phyloP scores from a whole-genome alignment of 192 early-diverging fungal genomes.

The Umbelopsis sp. region DNA sequence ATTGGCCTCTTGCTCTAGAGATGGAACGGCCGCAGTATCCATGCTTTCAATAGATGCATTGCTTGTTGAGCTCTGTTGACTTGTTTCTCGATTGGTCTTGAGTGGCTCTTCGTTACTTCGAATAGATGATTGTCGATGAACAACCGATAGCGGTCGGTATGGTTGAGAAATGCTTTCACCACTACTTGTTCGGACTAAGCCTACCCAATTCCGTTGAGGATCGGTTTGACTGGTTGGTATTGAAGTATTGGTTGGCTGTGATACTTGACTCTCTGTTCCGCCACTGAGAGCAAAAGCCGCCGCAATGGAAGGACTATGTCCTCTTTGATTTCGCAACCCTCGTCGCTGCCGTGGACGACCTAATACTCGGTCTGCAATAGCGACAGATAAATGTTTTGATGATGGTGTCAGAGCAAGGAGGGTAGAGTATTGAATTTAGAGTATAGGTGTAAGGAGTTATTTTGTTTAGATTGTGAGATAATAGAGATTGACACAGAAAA shows the following conservation, averaged over 20 bases:
- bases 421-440: too few species aligned
- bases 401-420: too few species aligned
- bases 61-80: neutral
- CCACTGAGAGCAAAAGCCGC: neutral
- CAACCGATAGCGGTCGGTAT: neutral
- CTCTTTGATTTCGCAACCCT: neutral
- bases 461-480: too few species aligned
- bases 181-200: neutral
- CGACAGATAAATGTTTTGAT: too few species aligned
- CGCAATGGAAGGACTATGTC: neutral
- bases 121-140: conserved; percentile 4
- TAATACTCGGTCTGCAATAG: neutral
- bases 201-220: neutral
- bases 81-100: neutral
- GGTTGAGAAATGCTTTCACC: neutral
- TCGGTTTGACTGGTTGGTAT: neutral
- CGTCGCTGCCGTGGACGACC: neutral
- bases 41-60: neutral
- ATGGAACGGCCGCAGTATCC: neutral
- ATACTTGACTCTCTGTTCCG: neutral
- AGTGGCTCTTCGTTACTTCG: neutral
- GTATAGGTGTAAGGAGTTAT: too few species aligned
- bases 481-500: too few species aligned
- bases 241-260: neutral
- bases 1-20: neutral